Base-by-base conservation (phyloP, 2,329 filamentous ascomycete genomes). In the Catunica adiposa region DNA sequence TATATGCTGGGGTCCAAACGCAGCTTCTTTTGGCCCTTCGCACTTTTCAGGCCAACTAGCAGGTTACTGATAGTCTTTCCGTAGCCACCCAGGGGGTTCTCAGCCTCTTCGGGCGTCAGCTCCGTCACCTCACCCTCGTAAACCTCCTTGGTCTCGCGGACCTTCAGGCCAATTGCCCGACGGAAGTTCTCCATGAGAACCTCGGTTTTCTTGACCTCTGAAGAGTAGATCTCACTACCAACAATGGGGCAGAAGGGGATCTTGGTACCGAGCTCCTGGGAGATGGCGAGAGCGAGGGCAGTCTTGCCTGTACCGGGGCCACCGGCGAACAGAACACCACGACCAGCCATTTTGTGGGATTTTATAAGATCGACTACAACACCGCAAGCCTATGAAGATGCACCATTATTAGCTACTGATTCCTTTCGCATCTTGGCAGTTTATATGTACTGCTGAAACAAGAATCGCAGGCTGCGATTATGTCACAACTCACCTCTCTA, bases 131-230 rank as follows among this genome's bases (percentile, higher is more conserved):
- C 92, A 66, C 92, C 92, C 72, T 98, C 92, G 71, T 97, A 98
- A 58, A 98, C 90, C 71, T 98, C 92, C 71, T 98, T 98, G 54
- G 90, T 96, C 76, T 98, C 92, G 65, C 92, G 88, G 62, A 98
- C 92, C 66, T 94, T 89, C 62, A 98, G 77, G 34, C 90, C 92
- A 68, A 98, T 98, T 58, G 92, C 92, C 66, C 92, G 79, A 67
- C 92, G 80, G 70, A 98, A 98, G 73, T 97, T 97, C 76, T 98
- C 92, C 92, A 97, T 97, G 67, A 98, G 73, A 62, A 94, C 85
- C 70, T 98, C 92, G 52, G 92, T 98, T 80, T 98, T 98, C 80
- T 98, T 98, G 61, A 98, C 89, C 71, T 98, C 92, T 48, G 90
- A 84, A 62, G 88, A 95, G 73, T 96, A 98, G 64, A 98, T 85